These are phyloP conservation scores for Elaeis oleifera DNA, from an alignment of 202 grass and related monocot genomes.

Conservation along the genomic window DNA sequence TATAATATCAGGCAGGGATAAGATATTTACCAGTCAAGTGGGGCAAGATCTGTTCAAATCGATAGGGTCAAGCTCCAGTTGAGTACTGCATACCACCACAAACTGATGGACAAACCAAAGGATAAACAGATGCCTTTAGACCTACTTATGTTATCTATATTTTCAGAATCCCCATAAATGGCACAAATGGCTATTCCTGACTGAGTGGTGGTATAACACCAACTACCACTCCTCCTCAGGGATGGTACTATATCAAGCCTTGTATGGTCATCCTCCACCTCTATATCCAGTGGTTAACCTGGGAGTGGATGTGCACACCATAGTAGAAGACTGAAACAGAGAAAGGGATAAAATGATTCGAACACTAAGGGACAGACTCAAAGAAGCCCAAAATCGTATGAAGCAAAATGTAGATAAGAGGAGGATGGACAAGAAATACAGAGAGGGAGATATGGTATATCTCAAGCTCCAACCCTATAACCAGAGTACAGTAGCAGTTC, in stretches of 20 bases:
- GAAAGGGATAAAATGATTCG: too few species aligned
- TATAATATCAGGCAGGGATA: too few species aligned
- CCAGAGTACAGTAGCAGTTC: background rate
- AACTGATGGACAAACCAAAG: background rate
- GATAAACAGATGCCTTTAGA: constrained; percentile 1
- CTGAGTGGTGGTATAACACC: constrained; percentile 4
- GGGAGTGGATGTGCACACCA: too few species aligned
- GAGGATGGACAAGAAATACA: too few species aligned
- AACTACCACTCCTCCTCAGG: background rate
- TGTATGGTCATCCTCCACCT: constrained; percentile 5
- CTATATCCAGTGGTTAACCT: too few species aligned
- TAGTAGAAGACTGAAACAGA: too few species aligned
- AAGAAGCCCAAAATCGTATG: background rate
- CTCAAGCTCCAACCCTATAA: background rate
- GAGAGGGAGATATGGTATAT: too few species aligned
- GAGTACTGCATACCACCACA: too few species aligned
- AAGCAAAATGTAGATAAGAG: background rate
- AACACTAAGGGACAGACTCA: too few species aligned
- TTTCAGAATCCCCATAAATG: background rate
- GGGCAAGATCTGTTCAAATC: too few species aligned
- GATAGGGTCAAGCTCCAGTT: too few species aligned
- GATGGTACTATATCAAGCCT: background rate
- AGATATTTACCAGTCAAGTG: too few species aligned
- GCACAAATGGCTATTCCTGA: rapidly evolving
- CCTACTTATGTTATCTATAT: background rate